Conservation (phyloP, 768 basidiomycete genomes). For the Infundibulicybe gibba region DNA sequence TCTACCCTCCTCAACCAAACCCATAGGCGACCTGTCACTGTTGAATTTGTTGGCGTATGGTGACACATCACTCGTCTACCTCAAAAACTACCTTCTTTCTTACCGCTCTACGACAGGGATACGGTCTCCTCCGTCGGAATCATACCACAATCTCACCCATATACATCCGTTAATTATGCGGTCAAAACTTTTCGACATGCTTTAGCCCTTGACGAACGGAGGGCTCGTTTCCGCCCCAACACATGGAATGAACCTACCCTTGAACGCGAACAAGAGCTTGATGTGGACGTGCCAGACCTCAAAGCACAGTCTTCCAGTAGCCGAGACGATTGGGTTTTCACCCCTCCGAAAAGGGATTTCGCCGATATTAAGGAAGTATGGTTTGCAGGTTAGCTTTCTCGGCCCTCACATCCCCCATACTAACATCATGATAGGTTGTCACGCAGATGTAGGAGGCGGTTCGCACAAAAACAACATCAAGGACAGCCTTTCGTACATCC, state of each 20-base stretch:
- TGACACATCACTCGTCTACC: conserved; percentile 1
- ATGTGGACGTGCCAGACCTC: conserved; percentile 13
- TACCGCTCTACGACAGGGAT: conserved; percentile 12
- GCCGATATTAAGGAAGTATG: conserved; percentile 20
- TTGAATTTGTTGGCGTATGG: conserved; percentile 33
- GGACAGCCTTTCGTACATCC: conserved; percentile 19
- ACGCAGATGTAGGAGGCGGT: conserved; percentile 21
- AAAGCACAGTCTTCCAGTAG: background rate
- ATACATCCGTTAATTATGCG: conserved; percentile 17
- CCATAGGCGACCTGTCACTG: conserved; percentile 14
- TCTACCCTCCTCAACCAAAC: background rate
- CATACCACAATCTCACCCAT: conserved; percentile 15
- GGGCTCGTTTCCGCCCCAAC: conserved; percentile 18
- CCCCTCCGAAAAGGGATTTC: conserved; percentile 12
- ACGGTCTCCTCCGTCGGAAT: conserved; percentile 21
- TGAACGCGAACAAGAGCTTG: conserved; percentile 18
- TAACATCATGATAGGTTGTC: conserved; percentile 10
- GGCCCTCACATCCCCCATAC: background rate
- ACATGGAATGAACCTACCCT: conserved; percentile 16
- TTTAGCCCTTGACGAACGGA: conserved; percentile 18
- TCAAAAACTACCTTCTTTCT: background rate
- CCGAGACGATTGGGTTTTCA: conserved; percentile 14
- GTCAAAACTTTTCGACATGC: conserved; percentile 19
- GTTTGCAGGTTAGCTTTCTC: conserved; percentile 15
- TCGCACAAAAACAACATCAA: conserved; percentile 14